Percentiles rank a stretch among this genome's conserved stretches.
Conservation (phyloP, 805 yeast genomes). For the Candida schatavii region DNA sequence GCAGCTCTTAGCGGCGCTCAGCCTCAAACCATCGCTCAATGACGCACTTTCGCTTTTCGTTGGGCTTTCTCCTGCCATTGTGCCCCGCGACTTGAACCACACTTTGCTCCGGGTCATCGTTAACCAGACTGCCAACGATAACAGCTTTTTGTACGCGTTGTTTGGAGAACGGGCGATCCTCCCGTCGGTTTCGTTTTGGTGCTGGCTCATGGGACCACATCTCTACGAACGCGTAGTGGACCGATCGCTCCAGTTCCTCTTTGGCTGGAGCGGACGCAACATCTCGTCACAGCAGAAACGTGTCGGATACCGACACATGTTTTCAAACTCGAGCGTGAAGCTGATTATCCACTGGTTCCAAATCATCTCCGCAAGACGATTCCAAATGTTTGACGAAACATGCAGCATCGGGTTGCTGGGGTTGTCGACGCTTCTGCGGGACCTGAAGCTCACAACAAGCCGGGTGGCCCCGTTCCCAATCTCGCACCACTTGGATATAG, state of each 20-base stretch:
- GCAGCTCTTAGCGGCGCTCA: slow-evolving; percentile 29
- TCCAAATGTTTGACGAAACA: slow-evolving; percentile 33
- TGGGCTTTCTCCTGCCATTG: slow-evolving; percentile 29
- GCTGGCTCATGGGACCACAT: slow-evolving; percentile 17
- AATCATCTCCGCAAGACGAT: slow-evolving; percentile 24
- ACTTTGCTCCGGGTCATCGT: slow-evolving; percentile 24
- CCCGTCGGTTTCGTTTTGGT: slow-evolving; percentile 30
- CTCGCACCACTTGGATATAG: slow-evolving; percentile 25
- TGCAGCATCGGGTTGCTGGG: slow-evolving; percentile 20
- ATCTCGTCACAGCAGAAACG: slow-evolving; percentile 20
- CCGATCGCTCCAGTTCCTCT: slow-evolving; percentile 18
- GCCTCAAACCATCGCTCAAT: slow-evolving; percentile 23
- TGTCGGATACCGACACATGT: slow-evolving; percentile 30
- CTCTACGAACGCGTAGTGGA: slow-evolving; percentile 25
- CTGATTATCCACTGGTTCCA: slow-evolving; percentile 32
- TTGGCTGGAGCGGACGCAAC: slow-evolving; percentile 27
- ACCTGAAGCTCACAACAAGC: slow-evolving; percentile 15
- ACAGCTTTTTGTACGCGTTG: slow-evolving; percentile 20
- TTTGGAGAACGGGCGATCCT: slow-evolving; percentile 28
- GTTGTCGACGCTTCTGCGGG: slow-evolving; percentile 16
- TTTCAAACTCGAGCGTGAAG: slow-evolving; percentile 27
- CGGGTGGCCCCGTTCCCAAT: slow-evolving; percentile 28
- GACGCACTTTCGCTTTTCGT: slow-evolving; percentile 20
- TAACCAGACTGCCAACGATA: slow-evolving; percentile 23
- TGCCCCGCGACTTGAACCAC: slow-evolving; percentile 23